Evolutionary conservation across 139 green algal genomes (phyloP), one percentile per base, ranked within the genome.

Genomic region (Prasinococcaceae sp.): DNA sequence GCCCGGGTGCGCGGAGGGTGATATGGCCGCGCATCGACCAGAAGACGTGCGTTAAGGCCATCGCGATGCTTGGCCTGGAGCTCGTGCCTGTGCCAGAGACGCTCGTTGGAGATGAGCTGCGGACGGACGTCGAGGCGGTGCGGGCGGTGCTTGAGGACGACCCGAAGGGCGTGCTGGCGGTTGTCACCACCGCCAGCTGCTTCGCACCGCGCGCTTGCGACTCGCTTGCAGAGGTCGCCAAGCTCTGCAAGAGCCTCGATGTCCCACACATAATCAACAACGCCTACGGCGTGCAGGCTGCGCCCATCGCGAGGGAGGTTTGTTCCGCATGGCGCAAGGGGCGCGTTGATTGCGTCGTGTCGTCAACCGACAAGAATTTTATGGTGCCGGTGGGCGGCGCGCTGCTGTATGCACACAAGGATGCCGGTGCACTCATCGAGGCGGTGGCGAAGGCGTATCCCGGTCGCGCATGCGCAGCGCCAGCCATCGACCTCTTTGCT

Each of bases 251-350:
- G 1, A 23, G 27, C 9, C 14, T 42, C 1, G 74, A 68, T 23
- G 45, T 97, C 5, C 59, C 67, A 0, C 90, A 98, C 74, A 58
- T 98, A 0, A 77, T 98, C 63, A 98, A 97, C 72, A 95, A 97
- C 50, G 90, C 90, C 3, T 97, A 98, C 53, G 90, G 90, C 2
- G 80, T 98, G 26, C 90, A 97, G 72, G 38, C 35, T 26, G 30
- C 67, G 4, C 48, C 30, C 17, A 60, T 80, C 1, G 81, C 80
- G 58, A 19, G 27, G 25, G 8, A 44, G 16, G 35, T 77, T 8
- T 42, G 27, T 6, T 17, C 24, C 2, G 69, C 69, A 2, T 68
- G 48, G 65, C 20, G 43, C n/a, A 20, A 60, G 51, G 87, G 89
- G 1, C 69, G 90, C 5, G 85, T 97, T 17, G 90, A 97, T 59